Percentiles rank a stretch among this genome's conserved stretches.
Conservation (phyloP, 192 early-diverging fungal genomes). For the Entomortierella chlamydospora region DNA sequence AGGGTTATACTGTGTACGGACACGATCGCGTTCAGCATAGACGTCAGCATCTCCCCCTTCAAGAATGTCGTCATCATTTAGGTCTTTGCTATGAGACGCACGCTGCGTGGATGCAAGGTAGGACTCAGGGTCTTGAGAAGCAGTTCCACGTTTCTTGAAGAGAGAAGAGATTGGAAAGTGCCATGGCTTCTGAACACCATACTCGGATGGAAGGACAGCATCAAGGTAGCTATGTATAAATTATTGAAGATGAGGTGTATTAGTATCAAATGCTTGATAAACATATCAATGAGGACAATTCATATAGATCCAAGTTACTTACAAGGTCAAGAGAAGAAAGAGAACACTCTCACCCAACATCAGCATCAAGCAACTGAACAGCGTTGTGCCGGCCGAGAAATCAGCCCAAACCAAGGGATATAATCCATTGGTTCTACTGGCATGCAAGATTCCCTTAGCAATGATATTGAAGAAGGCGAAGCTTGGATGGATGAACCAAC, state of each 20-base stretch:
- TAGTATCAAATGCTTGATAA: no score
- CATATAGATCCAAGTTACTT: conserved; percentile 3
- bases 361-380: conserved; percentile 28
- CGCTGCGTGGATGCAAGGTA: neutral
- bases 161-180: conserved; percentile 33
- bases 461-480: conserved; percentile 43
- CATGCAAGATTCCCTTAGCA: neutral
- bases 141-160: conserved; percentile 6
- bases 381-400: conserved; percentile 10
- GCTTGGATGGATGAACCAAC: conserved; percentile 44
- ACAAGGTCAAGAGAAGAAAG: conserved; percentile 34
- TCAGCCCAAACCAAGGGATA: conserved; percentile 24
- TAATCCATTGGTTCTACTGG: conserved; percentile 33
- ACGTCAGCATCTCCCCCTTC: conserved; percentile 42
- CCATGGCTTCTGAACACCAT: conserved; percentile 52
- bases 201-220: conserved; percentile 42
- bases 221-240: conserved; percentile 35
- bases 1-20: conserved; percentile 32
- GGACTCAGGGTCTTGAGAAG: conserved; percentile 11
- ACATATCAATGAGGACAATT: no score
- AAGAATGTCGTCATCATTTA: conserved; percentile 11
- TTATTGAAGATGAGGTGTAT: no score
- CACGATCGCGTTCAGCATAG: conserved; percentile 38
- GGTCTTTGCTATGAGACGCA: neutral
- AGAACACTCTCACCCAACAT: conserved; percentile 39